These are phyloP conservation scores for Citrus medica DNA, from an alignment of 345 rosid genomes.

Conservation along the genomic window DNA sequence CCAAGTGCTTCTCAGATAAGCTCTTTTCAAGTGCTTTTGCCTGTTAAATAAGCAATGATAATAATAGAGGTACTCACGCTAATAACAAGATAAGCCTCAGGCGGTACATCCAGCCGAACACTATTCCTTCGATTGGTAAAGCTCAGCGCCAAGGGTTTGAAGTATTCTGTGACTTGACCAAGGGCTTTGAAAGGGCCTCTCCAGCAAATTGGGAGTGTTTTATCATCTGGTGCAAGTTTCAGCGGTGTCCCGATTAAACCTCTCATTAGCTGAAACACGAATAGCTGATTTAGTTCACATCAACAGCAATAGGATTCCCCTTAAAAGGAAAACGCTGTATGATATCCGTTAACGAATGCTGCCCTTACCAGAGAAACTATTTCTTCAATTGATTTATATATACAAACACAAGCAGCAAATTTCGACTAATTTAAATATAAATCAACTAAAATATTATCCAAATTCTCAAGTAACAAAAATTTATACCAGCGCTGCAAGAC, in stretches of 20 bases:
- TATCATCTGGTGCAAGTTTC: slow-evolving; percentile 2
- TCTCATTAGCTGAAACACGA: slow-evolving; percentile 12
- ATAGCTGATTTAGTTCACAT: not conserved
- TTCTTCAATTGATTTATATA: too few relatives aligned
- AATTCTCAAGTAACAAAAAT: not conserved
- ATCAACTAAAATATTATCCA: not conserved
- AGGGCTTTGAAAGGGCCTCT: slow-evolving; percentile 14
- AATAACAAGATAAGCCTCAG: slow-evolving; percentile 23
- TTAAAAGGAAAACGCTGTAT: not conserved
- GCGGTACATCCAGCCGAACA: slow-evolving; percentile 16
- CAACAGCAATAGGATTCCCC: not conserved
- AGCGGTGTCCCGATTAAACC: not conserved
- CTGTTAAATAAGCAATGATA: not conserved
- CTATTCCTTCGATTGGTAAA: slow-evolving; percentile 6
- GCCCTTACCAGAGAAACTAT: not conserved
- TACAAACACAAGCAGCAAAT: not conserved
- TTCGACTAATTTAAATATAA: not conserved
- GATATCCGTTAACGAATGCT: not conserved
- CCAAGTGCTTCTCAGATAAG: not conserved
- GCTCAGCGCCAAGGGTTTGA: slow-evolving; percentile 14
- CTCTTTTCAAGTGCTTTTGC: not conserved
- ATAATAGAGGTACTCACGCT: slow-evolving; percentile 13
- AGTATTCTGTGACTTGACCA: slow-evolving; percentile 12
- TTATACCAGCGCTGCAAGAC: slow-evolving; percentile 45
- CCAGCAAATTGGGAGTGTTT: slow-evolving; percentile 27